Base-by-base conservation (phyloP, 208 protist species). In the Acanthamoeba sp. region DNA sequence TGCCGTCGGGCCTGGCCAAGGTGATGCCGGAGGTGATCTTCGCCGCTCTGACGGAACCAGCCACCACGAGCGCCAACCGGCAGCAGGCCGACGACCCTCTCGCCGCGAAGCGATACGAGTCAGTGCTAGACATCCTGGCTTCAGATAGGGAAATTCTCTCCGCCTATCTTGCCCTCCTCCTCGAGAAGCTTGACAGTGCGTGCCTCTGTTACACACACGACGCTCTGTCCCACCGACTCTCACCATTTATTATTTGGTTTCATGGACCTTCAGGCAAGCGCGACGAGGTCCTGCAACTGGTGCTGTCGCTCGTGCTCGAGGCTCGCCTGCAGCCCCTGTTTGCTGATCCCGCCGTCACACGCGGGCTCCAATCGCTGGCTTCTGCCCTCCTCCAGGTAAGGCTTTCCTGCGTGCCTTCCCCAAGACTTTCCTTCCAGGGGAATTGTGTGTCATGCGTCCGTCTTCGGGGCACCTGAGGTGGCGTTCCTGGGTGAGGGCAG, bases 11-110 rank as follows among this genome's bases (percentile, higher is more conserved):
- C n/a, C 78, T 87, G 24, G 78, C 78, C 45, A 20, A 4, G 40
- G 78, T 38, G 78, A 87, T 87, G 78, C 78, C 78, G 78, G 9
- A 59, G 45, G 78, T 32, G 3, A 87, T 87, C 78, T 87, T 87
- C 14, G 22, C 20, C 78, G 32, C 12, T 22, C 45, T 87, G 7
- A 87, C 42, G 78, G n/a, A n/a, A n/a, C n/a, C n/a, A n/a, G n/a
- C n/a, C n/a, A n/a, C n/a, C n/a, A n/a, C n/a, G n/a, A n/a, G n/a
- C n/a, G 2, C 32, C 32, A 24, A 80, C 40, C 36, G 48, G 48
- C 71, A 50, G 71, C 71, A 24, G 40, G 10, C 40, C 38, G 32
- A 27, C 24, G 20, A 38, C 29, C 16, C 42, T 14, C 78, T 22
- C 24, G 14, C 18, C 66, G 45, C 45, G 29, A 59, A 24, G 69